Evolutionary conservation across 768 basidiomycete genomes (phyloP).

Genomic region (Lentinula sp.): DNA sequence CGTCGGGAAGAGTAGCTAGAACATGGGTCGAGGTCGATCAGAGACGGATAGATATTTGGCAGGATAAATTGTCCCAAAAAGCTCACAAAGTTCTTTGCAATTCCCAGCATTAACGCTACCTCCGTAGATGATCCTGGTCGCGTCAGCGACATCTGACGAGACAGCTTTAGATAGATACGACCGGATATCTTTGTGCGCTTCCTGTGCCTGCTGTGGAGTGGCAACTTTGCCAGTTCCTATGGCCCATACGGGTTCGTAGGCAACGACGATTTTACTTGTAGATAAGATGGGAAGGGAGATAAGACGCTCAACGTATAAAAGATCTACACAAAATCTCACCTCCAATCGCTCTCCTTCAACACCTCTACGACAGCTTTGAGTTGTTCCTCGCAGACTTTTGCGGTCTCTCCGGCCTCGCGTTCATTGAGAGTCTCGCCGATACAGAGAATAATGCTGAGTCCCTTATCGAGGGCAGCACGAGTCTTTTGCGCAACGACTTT

Average conservation of each 20-base stretch:
- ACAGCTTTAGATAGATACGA: slow-evolving; percentile 61
- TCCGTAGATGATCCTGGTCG: slow-evolving; percentile 89
- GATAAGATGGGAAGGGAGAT: not conserved
- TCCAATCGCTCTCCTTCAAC: slow-evolving; percentile 69
- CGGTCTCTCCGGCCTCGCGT: slow-evolving; percentile 76
- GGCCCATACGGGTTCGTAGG: slow-evolving; percentile 98
- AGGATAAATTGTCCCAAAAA: slow-evolving; percentile 6
- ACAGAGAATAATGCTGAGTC: slow-evolving; percentile 88
- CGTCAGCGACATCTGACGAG: slow-evolving; percentile 61
- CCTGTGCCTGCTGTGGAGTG: slow-evolving; percentile 87
- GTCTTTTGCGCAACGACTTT: slow-evolving; percentile 83
- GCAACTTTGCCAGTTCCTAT: slow-evolving; percentile 98
- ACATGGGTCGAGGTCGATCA: not conserved
- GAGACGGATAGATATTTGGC: not conserved
- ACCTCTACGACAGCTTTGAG: slow-evolving; percentile 67
- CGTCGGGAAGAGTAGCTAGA: slow-evolving; percentile 69
- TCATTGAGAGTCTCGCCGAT: slow-evolving; percentile 90
- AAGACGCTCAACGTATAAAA: not conserved
- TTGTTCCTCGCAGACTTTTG: slow-evolving; percentile 75
- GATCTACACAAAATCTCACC: slow-evolving; percentile 36
- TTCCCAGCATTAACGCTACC: slow-evolving; percentile 91
- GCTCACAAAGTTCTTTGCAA: slow-evolving; percentile 78
- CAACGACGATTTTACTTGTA: slow-evolving; percentile 81
- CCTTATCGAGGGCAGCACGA: slow-evolving; percentile 68
- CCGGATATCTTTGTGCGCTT: slow-evolving; percentile 82